Evolutionary conservation across 179 eudicot genomes (phyloP).

Genomic region (Beta corolliflora): DNA sequence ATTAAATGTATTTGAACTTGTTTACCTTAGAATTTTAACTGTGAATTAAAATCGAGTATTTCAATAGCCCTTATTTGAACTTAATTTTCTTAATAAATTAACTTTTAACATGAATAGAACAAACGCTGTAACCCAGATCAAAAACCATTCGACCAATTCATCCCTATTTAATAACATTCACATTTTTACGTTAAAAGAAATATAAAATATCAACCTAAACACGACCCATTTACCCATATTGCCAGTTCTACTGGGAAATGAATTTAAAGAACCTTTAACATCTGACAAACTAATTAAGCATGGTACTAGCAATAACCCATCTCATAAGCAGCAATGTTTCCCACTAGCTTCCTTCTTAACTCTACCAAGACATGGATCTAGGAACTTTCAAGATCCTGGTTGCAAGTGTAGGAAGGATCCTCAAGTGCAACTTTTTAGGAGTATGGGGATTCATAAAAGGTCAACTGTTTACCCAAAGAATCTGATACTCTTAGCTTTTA

Average conservation of each 20-base stretch:
- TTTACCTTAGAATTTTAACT: no score
- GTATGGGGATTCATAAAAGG: constrained; percentile 39
- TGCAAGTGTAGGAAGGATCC: constrained; percentile 29
- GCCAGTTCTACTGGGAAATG: background rate
- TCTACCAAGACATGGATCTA: constrained; percentile 15
- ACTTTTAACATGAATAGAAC: no score
- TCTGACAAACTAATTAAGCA: constrained; percentile 7
- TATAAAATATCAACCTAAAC: background rate
- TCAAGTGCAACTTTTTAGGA: constrained; percentile 17
- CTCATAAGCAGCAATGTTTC: constrained; percentile 3
- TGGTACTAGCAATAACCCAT: constrained; percentile 11
- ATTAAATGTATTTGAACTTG: no score
- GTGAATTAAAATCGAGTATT: no score
- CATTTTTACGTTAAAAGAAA: no score
- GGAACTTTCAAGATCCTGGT: constrained; percentile 18
- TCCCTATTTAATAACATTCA: no score
- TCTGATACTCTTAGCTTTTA: constrained; percentile 33
- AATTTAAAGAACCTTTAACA: background rate
- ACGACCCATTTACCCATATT: background rate
- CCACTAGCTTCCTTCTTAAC: constrained; percentile 14
- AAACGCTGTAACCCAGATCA: no score
- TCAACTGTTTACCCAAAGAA: constrained; percentile 36
- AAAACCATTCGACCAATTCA: no score
- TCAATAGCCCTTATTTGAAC: no score
- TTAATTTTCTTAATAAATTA: no score